Evolutionary conservation across 768 basidiomycete genomes (phyloP).

Genomic region (Mycena kentingensis): DNA sequence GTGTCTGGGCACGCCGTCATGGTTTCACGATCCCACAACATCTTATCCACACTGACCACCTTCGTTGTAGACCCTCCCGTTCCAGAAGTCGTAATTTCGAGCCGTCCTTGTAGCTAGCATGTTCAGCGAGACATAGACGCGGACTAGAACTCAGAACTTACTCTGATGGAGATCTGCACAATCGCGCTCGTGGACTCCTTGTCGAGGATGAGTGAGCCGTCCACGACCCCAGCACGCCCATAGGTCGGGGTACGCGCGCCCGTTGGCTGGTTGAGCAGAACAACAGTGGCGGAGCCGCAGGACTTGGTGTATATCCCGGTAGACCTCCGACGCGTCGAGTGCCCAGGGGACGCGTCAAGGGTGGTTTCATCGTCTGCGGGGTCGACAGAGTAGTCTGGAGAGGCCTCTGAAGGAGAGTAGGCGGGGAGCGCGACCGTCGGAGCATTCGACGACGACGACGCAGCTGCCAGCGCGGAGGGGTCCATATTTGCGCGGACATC

Average conservation of each 20-base stretch:
- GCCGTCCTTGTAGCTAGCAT: conserved; percentile 13
- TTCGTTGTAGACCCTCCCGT: conserved; percentile 3
- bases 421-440: not conserved
- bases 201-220: conserved; percentile 11
- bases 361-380: conserved; percentile 17
- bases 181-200: conserved; percentile 5
- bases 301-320: conserved; percentile 16
- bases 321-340: conserved; percentile 1
- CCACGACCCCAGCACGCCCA: conserved; percentile 1
- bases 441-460: too few species aligned
- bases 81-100: conserved; percentile 12
- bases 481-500: too few species aligned
- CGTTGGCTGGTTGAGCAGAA: conserved; percentile 14
- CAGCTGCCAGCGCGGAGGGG: too few species aligned
- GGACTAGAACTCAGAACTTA: not conserved
- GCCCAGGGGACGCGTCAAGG: conserved; percentile 9
- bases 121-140: not conserved
- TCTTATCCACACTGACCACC: not conserved
- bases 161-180: conserved; percentile 7
- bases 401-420: conserved; percentile 11
- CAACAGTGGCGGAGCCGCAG: conserved; percentile 12
- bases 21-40: conserved; percentile 6
- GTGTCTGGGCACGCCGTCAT: conserved; percentile 7
- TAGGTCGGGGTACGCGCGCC: conserved; percentile 4
- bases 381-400: conserved; percentile 17